Evolutionary conservation across 192 early-diverging fungal genomes (phyloP), one percentile per base, ranked within the genome.

Genomic region (Dissophora ornata): DNA sequence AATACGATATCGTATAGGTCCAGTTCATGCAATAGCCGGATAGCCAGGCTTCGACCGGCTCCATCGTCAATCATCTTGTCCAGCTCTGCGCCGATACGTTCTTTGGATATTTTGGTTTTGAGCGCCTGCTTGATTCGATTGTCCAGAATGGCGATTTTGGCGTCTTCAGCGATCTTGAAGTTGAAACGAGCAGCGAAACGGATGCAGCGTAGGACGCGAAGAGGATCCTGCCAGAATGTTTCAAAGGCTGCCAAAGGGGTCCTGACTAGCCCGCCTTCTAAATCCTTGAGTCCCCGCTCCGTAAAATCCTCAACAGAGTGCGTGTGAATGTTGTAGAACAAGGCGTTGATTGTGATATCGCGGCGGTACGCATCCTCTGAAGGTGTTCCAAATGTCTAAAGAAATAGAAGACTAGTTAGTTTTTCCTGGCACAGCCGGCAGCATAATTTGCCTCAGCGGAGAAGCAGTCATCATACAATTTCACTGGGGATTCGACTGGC

Each of bases 261-360:
- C 25, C 97, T 82, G 40, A 99, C 87, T 18, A 91, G 53, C 15
- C 93, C 90, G 9, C 80, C 57, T 7, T 46, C 44, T 55, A 99
- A 71, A 69, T 99, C 97, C 1, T 71, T 45, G 1, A 97, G 49
- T 18, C 97, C 96, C 67, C 79, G 67, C 13, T 83, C 81, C 3
- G 93, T 97, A 57, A 90, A 95, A 79, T 98, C 96, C 82, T 98
- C 96, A 9, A 98, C 92, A 32, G 79, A 8, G 1, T 78, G 56
- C 0, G 94, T 93, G 60, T 94, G 90, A 13, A 99, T 87, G 80
- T 99, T 99, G 83, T 96, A 99, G 57, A 99, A 97, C 48, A 99
- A 83, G 15, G 96, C 90, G 66, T 99, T 99, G 75, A 99, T 96
- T 24, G 98, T 99, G 13, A 91, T 95, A 77, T 99, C 98, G n/a